Conservation (phyloP, 1,284 basidiomycete species). For the Ganoderma resinaceum region DNA sequence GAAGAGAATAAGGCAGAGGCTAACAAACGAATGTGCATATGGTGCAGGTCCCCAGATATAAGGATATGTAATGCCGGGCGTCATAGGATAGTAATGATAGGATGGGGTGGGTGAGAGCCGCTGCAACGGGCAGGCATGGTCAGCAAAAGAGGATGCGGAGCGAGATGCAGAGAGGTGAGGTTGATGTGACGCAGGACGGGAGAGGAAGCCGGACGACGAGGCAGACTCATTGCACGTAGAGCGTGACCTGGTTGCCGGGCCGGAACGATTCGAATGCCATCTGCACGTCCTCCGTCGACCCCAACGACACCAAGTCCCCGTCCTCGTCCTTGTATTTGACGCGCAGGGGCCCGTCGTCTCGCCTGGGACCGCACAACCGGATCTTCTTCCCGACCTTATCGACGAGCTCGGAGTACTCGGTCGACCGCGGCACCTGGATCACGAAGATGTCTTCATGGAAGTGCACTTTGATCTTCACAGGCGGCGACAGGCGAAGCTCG, state of each 20-base stretch:
- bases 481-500: conserved; percentile 44
- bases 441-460: conserved; percentile 92
- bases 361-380: conserved; percentile 80
- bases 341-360: conserved; percentile 78
- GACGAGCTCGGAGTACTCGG: conserved; percentile 83
- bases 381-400: conserved; percentile 95
- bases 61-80: conserved; percentile 33
- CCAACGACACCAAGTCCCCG: conserved; percentile 86
- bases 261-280: conserved; percentile 87
- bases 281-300: conserved; percentile 88
- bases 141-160: conserved; percentile 30
- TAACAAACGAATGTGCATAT: conserved; percentile 36
- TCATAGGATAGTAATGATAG: conserved; percentile 13
- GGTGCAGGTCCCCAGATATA: conserved; percentile 35
- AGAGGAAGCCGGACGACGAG: conserved; percentile 5
- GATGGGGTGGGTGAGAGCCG: conserved; percentile 11
- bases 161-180: conserved; percentile 21
- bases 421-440: conserved; percentile 83
- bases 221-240: conserved; percentile 69
- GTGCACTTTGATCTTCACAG: conserved; percentile 88
- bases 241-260: conserved; percentile 76
- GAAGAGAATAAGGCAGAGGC: conserved; percentile 20
- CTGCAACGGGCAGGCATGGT: conserved; percentile 22
- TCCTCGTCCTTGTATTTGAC: conserved; percentile 93
- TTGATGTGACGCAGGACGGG: conserved; percentile 27